A percentile compares a stretch with the other conserved stretches of the same genome.
phyloP scores from a whole-genome alignment of 2,329 filamentous ascomycete genomes.

The Verticillium alfalfae region DNA sequence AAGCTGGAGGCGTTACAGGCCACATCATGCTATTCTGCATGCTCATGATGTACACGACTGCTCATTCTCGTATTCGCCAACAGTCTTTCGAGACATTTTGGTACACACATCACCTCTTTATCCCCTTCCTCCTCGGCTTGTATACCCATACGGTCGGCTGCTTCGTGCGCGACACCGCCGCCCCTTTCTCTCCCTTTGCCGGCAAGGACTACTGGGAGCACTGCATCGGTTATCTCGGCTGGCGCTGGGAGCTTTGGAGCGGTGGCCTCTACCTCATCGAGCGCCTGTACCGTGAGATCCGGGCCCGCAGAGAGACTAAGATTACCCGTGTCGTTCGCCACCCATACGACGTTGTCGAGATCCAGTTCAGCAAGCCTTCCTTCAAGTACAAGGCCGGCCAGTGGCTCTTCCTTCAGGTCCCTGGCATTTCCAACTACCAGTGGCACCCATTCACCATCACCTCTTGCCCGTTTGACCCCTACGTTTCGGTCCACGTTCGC shows the following conservation, averaged over 20 bases:
- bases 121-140: slow-evolving; percentile 87
- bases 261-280: slow-evolving; percentile 83
- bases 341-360: slow-evolving; percentile 94
- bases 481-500: slow-evolving; percentile 89
- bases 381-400: slow-evolving; percentile 98
- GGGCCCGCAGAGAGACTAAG: slow-evolving; percentile 74
- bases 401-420: slow-evolving; percentile 95
- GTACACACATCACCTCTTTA: slow-evolving; percentile 99
- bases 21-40: slow-evolving; percentile 99
- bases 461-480: slow-evolving; percentile 92
- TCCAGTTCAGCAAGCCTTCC: slow-evolving; percentile 92
- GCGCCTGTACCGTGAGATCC: slow-evolving; percentile 85
- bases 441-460: slow-evolving; percentile 99
- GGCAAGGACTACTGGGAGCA: slow-evolving; percentile 80
- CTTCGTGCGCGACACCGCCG: slow-evolving; percentile 79
- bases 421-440: slow-evolving; percentile 80
- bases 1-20: slow-evolving; percentile 87
- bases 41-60: slow-evolving; percentile 95
- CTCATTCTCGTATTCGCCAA: slow-evolving; percentile 87
- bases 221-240: slow-evolving; percentile 92
- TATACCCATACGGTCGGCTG: slow-evolving; percentile 96
- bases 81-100: slow-evolving; percentile 98
- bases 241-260: slow-evolving; percentile 91
- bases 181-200: slow-evolving; percentile 77
- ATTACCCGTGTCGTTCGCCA: slow-evolving; percentile 94